phyloP scores from a whole-genome alignment of 768 basidiomycete genomes.

The Mycena leptocephala region DNA sequence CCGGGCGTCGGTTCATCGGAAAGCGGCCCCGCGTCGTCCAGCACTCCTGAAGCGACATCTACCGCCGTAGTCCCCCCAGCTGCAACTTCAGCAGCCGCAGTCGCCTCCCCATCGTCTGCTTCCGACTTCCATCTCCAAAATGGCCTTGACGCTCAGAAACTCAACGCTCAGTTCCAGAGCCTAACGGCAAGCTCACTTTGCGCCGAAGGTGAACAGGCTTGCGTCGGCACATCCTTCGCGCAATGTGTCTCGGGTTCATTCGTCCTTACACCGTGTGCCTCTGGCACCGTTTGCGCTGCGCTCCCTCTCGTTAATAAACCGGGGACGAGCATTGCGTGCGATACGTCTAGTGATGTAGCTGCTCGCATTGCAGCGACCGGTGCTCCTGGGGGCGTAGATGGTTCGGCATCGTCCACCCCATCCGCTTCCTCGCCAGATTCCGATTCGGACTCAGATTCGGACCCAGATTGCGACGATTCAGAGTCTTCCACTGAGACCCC shows the following conservation, averaged over 20 bases:
- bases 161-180: slow-evolving; percentile 67
- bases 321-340: slow-evolving; percentile 70
- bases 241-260: slow-evolving; percentile 70
- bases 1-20: slow-evolving; percentile 47
- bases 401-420: slow-evolving; percentile 28
- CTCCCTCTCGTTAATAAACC: slow-evolving; percentile 70
- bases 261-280: slow-evolving; percentile 54
- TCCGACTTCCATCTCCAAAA: slow-evolving; percentile 59
- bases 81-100: not conserved
- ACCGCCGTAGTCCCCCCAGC: not conserved
- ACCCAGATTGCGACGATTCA: slow-evolving; percentile 47
- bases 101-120: not conserved
- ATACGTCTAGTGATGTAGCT: slow-evolving; percentile 61
- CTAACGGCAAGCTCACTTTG: slow-evolving; percentile 60
- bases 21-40: not conserved
- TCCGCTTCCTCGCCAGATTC: not conserved
- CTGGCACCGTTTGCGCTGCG: slow-evolving; percentile 60
- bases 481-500: slow-evolving; percentile 16
- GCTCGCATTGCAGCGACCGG: slow-evolving; percentile 61
- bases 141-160: slow-evolving; percentile 65
- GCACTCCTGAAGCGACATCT: not conserved
- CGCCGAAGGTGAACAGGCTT: slow-evolving; percentile 60
- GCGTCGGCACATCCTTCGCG: slow-evolving; percentile 63
- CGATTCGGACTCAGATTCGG: slow-evolving; percentile 50
- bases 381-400: slow-evolving; percentile 42